Evolutionary conservation across 2,329 filamentous ascomycete species (phyloP), one percentile per base, ranked within the genome.

Genomic region (Rugonectria rugulosa): DNA sequence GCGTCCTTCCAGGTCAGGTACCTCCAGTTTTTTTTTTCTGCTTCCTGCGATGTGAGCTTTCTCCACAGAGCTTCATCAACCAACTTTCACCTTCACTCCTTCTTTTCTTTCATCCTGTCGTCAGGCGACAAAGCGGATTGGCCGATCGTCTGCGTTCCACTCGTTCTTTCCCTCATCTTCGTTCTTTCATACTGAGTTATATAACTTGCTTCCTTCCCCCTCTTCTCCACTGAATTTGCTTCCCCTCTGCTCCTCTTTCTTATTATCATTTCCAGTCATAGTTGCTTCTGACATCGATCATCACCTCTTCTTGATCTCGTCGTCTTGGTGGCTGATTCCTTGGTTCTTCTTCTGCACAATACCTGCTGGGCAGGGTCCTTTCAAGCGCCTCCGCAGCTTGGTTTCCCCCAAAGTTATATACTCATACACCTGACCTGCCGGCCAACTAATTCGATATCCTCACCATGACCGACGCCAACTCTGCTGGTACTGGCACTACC

Each of bases 281-380:
- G 6, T 27, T 27, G 24, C 24, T 6, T 11, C n/a, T 34, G 31
- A 15, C 11, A 34, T 27, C 11, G 26, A 27, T 34, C n/a, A 17
- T n/a, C n/a, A n/a, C 31, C 31, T 34, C 31, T 15, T 34, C 10
- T 47, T 37, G 44, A 27, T 24, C 24, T 31, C 24, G 9, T 31
- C 8, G 11, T 46, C 21, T 37, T 14, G 24, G 21, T 15, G 11
- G 6, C n/a, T 11, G 31, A 31, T 31, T 37, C 27, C 17, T 24
- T 37, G 34, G 24, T 31, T 44, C 44, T 31, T 12, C 32, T 36
- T 24, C 21, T 27, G 15, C 46, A 45, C 36, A 21, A 14, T 44
- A 51, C 64, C 64, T 67, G 64, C 64, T 64, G 64, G 52, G 64
- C 64, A 67, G 64, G 64, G 65, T 52, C 36, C n/a, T n/a, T 31